Evolutionary conservation across 2,329 filamentous ascomycete species (phyloP), one percentile per base, ranked within the genome.

Genomic region (Waltergamsia citrina): DNA sequence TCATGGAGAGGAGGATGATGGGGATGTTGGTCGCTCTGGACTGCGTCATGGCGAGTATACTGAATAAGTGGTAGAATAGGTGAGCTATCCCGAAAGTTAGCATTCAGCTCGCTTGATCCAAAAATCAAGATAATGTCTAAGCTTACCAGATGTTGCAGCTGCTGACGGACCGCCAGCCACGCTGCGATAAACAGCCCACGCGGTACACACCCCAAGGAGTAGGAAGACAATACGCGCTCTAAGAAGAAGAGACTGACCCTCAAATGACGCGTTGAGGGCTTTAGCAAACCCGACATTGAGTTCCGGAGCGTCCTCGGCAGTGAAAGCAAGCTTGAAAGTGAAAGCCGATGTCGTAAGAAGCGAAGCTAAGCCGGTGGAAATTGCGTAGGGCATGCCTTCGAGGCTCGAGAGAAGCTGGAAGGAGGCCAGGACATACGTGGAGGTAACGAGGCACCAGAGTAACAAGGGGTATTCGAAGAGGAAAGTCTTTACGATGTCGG

Each of bases 271-370:
- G 11, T 63, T 51, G 4, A 74, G 42, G 4, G 44, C 50, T 30
- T 46, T 53, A 0, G 61, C 60, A 29, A 67, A 57, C 3, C 63
- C 67, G 4, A 62, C 54, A 5, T 23, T 15, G 7, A 94, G 67
- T 53, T 96, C 92, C 0, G 90, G 88, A 0, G 88, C 84, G 54
- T 96, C 92, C 35, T 86, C 79, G 30, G 77, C 73, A 1, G 87
- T 92, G 51, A 95, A 96, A 2, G 81, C 80, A 17, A 95, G 62
- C 59, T 98, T 98, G 67, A 96, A 98, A 4, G 79, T 67, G 16
- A 92, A 70, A 0, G 85, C 82, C 2, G 66, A 58, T 5, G 60
- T 59, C 6, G 64, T 53, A 3, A 75, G 53, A 9, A 60, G 52
- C 1, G 60, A 57, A 4, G 61, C 56, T 6, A 63, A 45, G 1